Percentiles rank a stretch among this genome's conserved stretches.
These are phyloP conservation scores for Cladosporium sphaerospermum DNA, from an alignment of 2,329 filamentous ascomycete species.

Conservation along the genomic window DNA sequence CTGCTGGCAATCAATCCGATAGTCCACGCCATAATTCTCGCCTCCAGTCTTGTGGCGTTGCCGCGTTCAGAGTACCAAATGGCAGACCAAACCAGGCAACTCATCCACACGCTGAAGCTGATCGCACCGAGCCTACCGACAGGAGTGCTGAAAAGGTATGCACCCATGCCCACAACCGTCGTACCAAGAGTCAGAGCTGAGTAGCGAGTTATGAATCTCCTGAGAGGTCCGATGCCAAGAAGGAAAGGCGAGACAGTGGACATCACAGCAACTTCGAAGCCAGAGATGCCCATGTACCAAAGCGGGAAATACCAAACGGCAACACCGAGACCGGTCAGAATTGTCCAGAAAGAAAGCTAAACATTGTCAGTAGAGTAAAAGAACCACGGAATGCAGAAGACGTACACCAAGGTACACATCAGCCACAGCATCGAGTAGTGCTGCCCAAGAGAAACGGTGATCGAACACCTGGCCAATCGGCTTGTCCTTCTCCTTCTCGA, in stretches of 20 bases:
- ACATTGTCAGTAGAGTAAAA: conserved; percentile 12
- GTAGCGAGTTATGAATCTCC: conserved; percentile 59
- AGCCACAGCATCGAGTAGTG: conserved; percentile 72
- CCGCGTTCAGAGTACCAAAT: conserved; percentile 72
- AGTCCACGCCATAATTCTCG: conserved; percentile 71
- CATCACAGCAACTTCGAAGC: conserved; percentile 88
- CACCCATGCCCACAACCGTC: conserved; percentile 69
- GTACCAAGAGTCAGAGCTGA: conserved; percentile 64
- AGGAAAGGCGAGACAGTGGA: conserved; percentile 74
- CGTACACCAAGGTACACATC: conserved; percentile 88
- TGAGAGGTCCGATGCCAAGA: conserved; percentile 63
- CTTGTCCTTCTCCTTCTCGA: conserved; percentile 57
- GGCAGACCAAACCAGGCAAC: conserved; percentile 77
- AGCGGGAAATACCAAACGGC: conserved; percentile 97
- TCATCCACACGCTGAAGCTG: conserved; percentile 71
- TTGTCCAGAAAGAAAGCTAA: conserved; percentile 92
- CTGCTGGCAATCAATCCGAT: conserved; percentile 80
- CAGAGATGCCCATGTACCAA: conserved; percentile 98
- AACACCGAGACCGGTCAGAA: conserved; percentile 81
- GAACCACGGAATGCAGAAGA: conserved; percentile 15
- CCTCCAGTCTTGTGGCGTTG: conserved; percentile 70
- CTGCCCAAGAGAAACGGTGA: conserved; percentile 64
- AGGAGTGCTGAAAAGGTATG: conserved; percentile 69
- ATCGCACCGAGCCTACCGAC: conserved; percentile 72
- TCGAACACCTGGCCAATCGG: conserved; percentile 64